A percentile compares a stretch with the other conserved stretches of the same genome.
Conservation (phyloP, 176 grass and related monocot genomes). For the Canna indica region DNA sequence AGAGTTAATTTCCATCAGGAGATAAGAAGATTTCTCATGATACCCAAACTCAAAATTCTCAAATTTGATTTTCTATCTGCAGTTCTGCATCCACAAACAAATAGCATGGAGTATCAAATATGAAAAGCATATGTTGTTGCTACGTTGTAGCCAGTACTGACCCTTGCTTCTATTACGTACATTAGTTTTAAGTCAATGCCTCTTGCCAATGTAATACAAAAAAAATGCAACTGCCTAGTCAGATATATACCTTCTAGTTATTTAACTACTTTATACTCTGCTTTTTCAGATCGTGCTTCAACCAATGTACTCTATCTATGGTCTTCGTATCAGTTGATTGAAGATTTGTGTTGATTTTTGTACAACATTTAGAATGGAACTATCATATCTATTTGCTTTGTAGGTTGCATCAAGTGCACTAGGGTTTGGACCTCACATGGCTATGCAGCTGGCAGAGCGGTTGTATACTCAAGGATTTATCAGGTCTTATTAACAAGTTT, state of each 20-base stretch:
- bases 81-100: neutral
- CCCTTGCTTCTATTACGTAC: neutral
- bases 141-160: neutral
- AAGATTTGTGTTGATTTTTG: neutral
- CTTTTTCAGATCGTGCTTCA: too few species aligned
- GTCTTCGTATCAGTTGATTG: neutral
- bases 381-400: slow-evolving; percentile 20
- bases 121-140: neutral
- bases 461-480: slow-evolving; percentile 95
- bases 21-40: neutral
- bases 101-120: neutral
- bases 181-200: neutral
- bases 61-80: neutral
- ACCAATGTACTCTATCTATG: too few species aligned
- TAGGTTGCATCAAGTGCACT: slow-evolving; percentile 92
- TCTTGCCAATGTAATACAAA: neutral
- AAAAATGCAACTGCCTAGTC: neutral
- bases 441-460: slow-evolving; percentile 89
- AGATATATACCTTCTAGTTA: neutral
- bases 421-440: slow-evolving; percentile 72
- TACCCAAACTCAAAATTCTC: too few species aligned
- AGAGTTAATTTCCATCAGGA: neutral
- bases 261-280: too few species aligned
- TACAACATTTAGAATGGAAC: slow-evolving; percentile 12
- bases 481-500: slow-evolving; percentile 38